These are phyloP conservation scores for Closterium sp. DNA, from an alignment of 139 green algal species.

Conservation along the genomic window DNA sequence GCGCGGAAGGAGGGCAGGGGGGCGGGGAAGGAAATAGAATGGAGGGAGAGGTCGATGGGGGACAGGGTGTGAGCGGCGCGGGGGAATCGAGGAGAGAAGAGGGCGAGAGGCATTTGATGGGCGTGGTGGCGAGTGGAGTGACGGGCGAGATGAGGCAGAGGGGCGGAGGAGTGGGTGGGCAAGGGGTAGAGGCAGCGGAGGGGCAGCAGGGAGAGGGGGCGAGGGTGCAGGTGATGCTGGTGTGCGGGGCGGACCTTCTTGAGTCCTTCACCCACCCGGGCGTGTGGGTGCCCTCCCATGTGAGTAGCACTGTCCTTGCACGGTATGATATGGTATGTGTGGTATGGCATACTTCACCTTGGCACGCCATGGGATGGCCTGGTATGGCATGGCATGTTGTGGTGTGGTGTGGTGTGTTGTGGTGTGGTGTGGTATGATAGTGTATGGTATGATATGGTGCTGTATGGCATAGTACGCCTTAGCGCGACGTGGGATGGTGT, in stretches of 20 bases:
- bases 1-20: background rate
- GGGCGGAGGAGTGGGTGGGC: background rate
- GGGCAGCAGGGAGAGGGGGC: background rate
- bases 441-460: too few relatives aligned
- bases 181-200: background rate
- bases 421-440: too few relatives aligned
- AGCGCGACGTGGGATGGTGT: background rate
- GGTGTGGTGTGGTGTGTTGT: too few relatives aligned
- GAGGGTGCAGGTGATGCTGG: constrained; percentile 59
- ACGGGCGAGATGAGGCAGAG: background rate
- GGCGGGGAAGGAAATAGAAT: background rate
- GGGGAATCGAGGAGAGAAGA: background rate
- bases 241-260: constrained; percentile 75
- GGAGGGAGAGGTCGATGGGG: background rate
- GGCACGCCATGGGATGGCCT: too few relatives aligned
- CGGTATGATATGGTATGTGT: too few relatives aligned
- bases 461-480: too few relatives aligned
- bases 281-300: constrained; percentile 65
- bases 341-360: too few relatives aligned
- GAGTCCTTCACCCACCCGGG: constrained; percentile 67
- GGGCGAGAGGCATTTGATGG: background rate
- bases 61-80: background rate
- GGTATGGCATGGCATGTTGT: too few relatives aligned
- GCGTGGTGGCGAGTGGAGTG: background rate
- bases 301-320: too few relatives aligned